Evolutionary conservation across 1,139 yeast species (phyloP).

Genomic region (Entelexis sorbosivorans): DNA sequence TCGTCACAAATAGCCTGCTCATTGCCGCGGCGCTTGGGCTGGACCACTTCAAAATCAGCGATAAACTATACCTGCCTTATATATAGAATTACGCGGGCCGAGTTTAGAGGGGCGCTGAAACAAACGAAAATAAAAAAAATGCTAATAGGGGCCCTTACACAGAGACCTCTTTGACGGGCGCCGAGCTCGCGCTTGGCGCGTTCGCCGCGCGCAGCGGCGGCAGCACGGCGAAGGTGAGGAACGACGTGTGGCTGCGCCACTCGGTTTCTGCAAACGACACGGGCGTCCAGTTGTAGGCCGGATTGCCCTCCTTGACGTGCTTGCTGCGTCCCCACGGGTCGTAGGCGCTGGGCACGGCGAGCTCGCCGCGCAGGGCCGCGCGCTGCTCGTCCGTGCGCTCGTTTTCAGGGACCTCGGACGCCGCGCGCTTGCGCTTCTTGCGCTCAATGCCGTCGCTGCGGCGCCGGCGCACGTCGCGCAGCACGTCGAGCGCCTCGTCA

Average conservation of each 20-base stretch:
- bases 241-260: constrained; percentile 87
- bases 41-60: neutral
- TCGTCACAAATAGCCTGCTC: neutral
- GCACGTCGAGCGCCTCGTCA: constrained; percentile 68
- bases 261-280: constrained; percentile 77
- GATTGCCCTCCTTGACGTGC: constrained; percentile 79
- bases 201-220: constrained; percentile 26
- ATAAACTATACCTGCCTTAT: neutral
- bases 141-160: neutral
- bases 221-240: constrained; percentile 69
- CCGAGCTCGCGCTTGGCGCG: neutral
- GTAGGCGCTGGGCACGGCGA: constrained; percentile 40
- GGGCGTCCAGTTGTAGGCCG: constrained; percentile 62
- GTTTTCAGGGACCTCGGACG: constrained; percentile 13
- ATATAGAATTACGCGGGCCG: too few species aligned
- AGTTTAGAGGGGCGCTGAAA: too few species aligned
- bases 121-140: too few species aligned
- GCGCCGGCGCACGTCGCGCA: constrained; percentile 69
- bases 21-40: neutral
- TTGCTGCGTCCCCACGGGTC: constrained; percentile 88
- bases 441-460: constrained; percentile 64
- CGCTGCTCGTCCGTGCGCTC: constrained; percentile 19
- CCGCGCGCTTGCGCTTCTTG: constrained; percentile 34
- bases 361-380: constrained; percentile 19
- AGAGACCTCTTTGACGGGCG: neutral